phyloP scores from a whole-genome alignment of 2,329 filamentous ascomycete genomes.

The Xylaria multiplex region DNA sequence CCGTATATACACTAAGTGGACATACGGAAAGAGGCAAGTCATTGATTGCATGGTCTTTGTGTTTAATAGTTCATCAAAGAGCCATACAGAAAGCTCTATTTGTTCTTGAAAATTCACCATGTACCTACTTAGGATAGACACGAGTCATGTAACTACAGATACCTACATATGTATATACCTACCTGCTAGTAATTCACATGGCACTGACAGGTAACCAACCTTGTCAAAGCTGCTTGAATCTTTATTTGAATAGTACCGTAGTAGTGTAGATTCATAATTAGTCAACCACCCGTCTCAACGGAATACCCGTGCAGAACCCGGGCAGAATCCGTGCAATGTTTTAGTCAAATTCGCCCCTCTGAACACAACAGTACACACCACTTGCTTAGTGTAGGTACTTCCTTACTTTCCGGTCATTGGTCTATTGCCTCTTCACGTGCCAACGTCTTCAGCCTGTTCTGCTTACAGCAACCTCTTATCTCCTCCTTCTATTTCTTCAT shows the following conservation, averaged over 20 bases:
- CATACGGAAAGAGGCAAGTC: background rate
- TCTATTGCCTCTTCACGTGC: slow-evolving; percentile 9
- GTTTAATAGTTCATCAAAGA: background rate
- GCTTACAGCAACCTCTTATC: slow-evolving; percentile 8
- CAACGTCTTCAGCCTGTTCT: slow-evolving; percentile 36
- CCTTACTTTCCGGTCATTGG: slow-evolving; percentile 5
- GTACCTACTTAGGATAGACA: too few relatives aligned
- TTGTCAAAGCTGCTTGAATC: slow-evolving; percentile 1
- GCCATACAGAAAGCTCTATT: background rate
- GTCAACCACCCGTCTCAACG: slow-evolving; percentile 3
- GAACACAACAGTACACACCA: background rate
- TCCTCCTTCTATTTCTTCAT: background rate
- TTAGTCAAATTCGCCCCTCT: slow-evolving; percentile 35
- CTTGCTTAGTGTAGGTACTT: background rate
- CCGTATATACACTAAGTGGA: too few relatives aligned
- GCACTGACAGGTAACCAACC: background rate
- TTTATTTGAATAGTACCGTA: background rate
- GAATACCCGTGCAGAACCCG: background rate
- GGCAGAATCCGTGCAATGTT: slow-evolving; percentile 1
- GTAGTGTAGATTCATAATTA: background rate
- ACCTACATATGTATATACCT: too few relatives aligned
- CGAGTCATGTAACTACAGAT: too few relatives aligned
- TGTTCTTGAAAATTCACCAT: slow-evolving; percentile 3
- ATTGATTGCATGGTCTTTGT: background rate
- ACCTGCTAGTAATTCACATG: background rate